Conservation (phyloP, 2,329 filamentous ascomycete genomes). For the Colletotrichum tofieldiae region DNA sequence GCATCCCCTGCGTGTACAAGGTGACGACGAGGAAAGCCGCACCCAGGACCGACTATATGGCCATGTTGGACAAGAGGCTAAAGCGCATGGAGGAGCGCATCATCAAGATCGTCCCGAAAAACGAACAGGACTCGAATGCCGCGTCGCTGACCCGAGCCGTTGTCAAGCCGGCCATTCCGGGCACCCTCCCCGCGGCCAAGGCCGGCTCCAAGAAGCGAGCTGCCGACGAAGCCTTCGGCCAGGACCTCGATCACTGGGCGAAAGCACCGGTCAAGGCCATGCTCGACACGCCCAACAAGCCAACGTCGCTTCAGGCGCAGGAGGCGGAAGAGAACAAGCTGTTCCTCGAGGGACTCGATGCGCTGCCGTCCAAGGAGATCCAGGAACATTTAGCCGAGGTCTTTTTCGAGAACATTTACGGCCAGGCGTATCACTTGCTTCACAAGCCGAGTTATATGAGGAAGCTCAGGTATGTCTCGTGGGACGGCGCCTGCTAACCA, state of each 20-base stretch:
- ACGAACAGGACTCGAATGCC: conserved; percentile 78
- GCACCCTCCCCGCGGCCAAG: conserved; percentile 67
- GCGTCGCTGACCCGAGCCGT: conserved; percentile 82
- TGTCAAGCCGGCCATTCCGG: conserved; percentile 83
- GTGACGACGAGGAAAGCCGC: conserved; percentile 95
- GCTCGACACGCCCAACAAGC: conserved; percentile 63
- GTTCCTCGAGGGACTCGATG: conserved; percentile 85
- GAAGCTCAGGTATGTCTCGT: conserved; percentile 74
- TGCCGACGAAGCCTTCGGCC: conserved; percentile 89
- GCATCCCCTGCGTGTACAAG: conserved; percentile 98
- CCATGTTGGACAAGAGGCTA: conserved; percentile 95
- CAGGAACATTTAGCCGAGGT: conserved; percentile 95
- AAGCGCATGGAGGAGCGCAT: conserved; percentile 99
- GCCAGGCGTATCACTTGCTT: conserved; percentile 92
- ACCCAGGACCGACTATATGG: conserved; percentile 98
- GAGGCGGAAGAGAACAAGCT: conserved; percentile 83
- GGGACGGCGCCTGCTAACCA: background rate
- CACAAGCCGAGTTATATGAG: conserved; percentile 99
- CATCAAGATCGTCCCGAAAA: conserved; percentile 93
- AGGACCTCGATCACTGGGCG: conserved; percentile 87
- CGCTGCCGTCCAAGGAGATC: conserved; percentile 86
- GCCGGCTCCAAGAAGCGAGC: conserved; percentile 82
- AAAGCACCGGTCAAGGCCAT: conserved; percentile 69
- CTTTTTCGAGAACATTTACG: conserved; percentile 96
- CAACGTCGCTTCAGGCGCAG: conserved; percentile 70